A percentile compares a stretch with the other conserved stretches of the same genome.
Conservation (phyloP, 2,329 filamentous ascomycete genomes). For the Akanthomyces uredinophilus region DNA sequence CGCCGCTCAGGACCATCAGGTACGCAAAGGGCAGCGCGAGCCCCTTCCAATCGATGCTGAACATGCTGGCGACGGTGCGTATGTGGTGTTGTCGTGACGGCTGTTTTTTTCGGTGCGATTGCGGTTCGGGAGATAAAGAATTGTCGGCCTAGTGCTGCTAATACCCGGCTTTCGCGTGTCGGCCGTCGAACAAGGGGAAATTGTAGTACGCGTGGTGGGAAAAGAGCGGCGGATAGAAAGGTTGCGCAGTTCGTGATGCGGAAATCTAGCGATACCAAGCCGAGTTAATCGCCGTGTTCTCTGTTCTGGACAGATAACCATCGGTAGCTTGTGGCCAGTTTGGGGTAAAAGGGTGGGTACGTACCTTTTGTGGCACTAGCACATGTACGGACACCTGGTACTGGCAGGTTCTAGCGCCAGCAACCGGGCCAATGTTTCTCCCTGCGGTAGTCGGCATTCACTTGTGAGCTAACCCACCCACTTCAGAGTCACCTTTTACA, state of each 20-base stretch:
- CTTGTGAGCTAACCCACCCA: too few species aligned
- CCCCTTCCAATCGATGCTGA: constrained; percentile 71
- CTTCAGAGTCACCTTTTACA: too few species aligned
- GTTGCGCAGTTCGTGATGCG: neutral
- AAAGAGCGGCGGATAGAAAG: neutral
- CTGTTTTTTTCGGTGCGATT: neutral
- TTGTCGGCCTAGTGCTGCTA: neutral
- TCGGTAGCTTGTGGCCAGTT: constrained; percentile 5
- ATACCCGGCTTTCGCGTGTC: neutral
- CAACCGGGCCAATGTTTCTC: constrained; percentile 7
- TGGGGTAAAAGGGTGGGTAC: neutral
- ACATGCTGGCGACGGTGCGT: constrained; percentile 36
- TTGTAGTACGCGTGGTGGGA: neutral
- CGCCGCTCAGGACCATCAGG: constrained; percentile 78
- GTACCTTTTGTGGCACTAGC: neutral
- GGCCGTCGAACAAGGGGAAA: neutral
- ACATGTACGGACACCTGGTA: too few species aligned
- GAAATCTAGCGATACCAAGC: neutral
- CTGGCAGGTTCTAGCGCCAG: neutral
- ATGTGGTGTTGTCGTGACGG: constrained; percentile 8
- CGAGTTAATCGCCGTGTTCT: neutral
- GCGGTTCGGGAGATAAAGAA: neutral
- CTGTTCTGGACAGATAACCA: constrained; percentile 15
- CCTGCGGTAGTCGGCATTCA: neutral
- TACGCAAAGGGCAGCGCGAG: constrained; percentile 86